phyloP scores from a whole-genome alignment of 1,139 yeast genomes.

The Schwanniomyces etchellsii region DNA sequence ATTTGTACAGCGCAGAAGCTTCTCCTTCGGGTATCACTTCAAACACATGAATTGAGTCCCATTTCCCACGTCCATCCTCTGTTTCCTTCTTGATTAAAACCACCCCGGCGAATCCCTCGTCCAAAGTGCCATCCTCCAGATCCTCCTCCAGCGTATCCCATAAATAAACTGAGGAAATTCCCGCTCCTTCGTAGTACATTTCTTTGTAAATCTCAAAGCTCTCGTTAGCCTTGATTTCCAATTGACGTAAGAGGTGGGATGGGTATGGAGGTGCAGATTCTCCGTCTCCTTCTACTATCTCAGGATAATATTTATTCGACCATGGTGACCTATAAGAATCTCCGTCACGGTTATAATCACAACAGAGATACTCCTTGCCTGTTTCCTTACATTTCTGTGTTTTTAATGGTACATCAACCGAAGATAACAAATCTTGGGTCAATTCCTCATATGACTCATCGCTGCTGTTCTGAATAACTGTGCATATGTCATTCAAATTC shows the following conservation, averaged over 20 bases:
- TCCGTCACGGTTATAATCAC: conserved; percentile 94
- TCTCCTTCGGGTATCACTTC: conserved; percentile 56
- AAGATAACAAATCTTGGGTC: conserved; percentile 81
- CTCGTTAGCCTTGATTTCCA: conserved; percentile 81
- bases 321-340: conserved; percentile 92
- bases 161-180: conserved; percentile 77
- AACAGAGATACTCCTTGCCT: conserved; percentile 70
- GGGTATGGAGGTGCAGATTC: conserved; percentile 69
- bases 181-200: conserved; percentile 90
- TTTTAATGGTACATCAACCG: conserved; percentile 81
- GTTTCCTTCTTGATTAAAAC: conserved; percentile 73
- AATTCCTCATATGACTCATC: conserved; percentile 34
- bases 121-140: conserved; percentile 35
- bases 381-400: conserved; percentile 50
- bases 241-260: conserved; percentile 55
- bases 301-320: conserved; percentile 75
- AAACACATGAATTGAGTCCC: conserved; percentile 94
- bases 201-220: conserved; percentile 92
- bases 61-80: conserved; percentile 50
- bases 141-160: conserved; percentile 73
- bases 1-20: conserved; percentile 54
- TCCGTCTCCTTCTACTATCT: conserved; percentile 38
- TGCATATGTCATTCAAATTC: conserved; percentile 66
- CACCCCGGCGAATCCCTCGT: conserved; percentile 77
- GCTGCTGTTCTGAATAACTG: conserved; percentile 52